phyloP scores from a whole-genome alignment of 352 stramenopile species.

The Phytophthora aleatoria region DNA sequence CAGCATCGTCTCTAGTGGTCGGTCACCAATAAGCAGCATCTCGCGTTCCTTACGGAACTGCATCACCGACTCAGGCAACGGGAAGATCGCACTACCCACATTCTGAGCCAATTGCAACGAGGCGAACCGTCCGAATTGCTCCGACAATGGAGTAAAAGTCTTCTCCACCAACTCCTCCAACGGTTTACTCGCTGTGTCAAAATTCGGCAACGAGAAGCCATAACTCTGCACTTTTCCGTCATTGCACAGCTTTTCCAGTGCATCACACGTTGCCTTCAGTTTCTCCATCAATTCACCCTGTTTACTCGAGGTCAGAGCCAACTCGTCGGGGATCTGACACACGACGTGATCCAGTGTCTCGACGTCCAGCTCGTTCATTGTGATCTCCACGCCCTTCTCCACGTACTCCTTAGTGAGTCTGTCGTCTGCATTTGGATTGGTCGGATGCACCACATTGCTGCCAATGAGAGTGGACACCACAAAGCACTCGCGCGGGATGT shows the following conservation, averaged over 20 bases:
- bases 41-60: constrained; percentile 52
- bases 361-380: constrained; percentile 55
- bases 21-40: constrained; percentile 69
- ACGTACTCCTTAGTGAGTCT: constrained; percentile 50
- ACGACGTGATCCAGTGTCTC: constrained; percentile 71
- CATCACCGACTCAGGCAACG: constrained; percentile 37
- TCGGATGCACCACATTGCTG: constrained; percentile 51
- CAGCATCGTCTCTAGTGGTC: constrained; percentile 64
- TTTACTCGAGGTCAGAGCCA: constrained; percentile 27
- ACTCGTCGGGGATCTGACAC: constrained; percentile 62
- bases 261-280: constrained; percentile 38
- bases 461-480: constrained; percentile 65
- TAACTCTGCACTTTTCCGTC: constrained; percentile 66
- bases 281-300: constrained; percentile 36
- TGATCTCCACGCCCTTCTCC: constrained; percentile 51
- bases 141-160: constrained; percentile 44
- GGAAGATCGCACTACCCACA: constrained; percentile 40
- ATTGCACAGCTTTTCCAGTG: constrained; percentile 45
- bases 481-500: constrained; percentile 64
- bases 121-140: constrained; percentile 52
- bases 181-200: constrained; percentile 24
- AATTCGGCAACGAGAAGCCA: constrained; percentile 53
- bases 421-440: constrained; percentile 33
- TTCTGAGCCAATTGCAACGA: constrained; percentile 68
- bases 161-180: constrained; percentile 55